A percentile compares a stretch with the other conserved stretches of the same genome.
Conservation (phyloP, 495 filamentous ascomycete genomes). For the Penicillium dipodomyicola region DNA sequence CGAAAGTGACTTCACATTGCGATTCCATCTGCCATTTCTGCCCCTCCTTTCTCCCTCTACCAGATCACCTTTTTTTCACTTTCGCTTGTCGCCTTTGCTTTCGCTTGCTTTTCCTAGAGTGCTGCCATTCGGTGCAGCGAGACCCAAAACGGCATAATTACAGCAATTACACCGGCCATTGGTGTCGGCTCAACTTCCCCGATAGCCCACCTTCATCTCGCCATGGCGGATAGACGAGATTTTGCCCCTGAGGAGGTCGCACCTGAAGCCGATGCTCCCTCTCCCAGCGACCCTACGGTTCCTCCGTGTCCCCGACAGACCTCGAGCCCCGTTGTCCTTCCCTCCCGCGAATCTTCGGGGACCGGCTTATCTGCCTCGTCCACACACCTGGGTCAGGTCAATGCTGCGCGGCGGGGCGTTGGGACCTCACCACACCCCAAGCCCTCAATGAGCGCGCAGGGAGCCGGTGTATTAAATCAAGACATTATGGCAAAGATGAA, state of each 20-base stretch:
- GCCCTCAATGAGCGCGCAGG: constrained; percentile 54
- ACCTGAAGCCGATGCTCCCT: constrained; percentile 31
- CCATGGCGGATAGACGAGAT: constrained; percentile 22
- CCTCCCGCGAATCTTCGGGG: constrained; percentile 30
- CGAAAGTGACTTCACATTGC: constrained; percentile 13
- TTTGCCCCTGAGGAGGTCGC: constrained; percentile 18
- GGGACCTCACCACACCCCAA: constrained; percentile 47
- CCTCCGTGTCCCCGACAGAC: constrained; percentile 9
- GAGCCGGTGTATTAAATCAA: constrained; percentile 60
- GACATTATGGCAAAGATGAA: constrained; percentile 81
- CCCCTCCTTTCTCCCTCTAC: constrained; percentile 12
- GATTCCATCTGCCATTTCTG: constrained; percentile 5
- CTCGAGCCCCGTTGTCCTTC: constrained; percentile 31
- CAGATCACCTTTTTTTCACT: background rate
- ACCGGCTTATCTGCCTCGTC: constrained; percentile 67
- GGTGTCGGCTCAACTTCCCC: constrained; percentile 23
- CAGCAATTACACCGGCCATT: constrained; percentile 27
- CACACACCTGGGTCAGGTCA: constrained; percentile 76
- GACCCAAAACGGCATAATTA: constrained; percentile 24
- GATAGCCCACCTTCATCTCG: constrained; percentile 9
- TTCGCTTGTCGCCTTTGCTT: background rate
- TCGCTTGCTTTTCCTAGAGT: constrained; percentile 5
- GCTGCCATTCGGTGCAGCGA: constrained; percentile 18
- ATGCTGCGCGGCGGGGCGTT: constrained; percentile 64
- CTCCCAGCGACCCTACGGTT: constrained; percentile 9